phyloP scores from a whole-genome alignment of 2,329 filamentous ascomycete species.

The Cladosporium sp. region DNA sequence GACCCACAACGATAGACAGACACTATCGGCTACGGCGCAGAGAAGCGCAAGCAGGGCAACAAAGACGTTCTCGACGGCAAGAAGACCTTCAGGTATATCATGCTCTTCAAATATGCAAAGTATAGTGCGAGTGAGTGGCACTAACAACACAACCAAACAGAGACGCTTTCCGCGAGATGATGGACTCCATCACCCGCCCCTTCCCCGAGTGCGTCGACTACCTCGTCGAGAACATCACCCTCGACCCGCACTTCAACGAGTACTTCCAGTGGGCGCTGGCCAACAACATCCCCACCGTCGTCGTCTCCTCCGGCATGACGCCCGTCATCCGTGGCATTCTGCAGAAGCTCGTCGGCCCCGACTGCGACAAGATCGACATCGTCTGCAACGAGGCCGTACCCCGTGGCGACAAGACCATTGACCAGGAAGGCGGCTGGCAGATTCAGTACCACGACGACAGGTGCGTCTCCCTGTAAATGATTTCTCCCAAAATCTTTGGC shows the following conservation, averaged over 20 bases:
- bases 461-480: constrained; percentile 33
- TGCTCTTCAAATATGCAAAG: constrained; percentile 4
- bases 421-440: constrained; percentile 78
- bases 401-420: constrained; percentile 66
- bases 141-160: constrained; percentile 30
- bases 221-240: constrained; percentile 75
- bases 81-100: constrained; percentile 62
- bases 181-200: constrained; percentile 77
- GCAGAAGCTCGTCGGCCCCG: constrained; percentile 73
- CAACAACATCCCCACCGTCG: constrained; percentile 86
- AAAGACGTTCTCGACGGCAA: constrained; percentile 68
- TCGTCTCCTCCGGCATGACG: constrained; percentile 88
- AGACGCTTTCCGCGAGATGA: constrained; percentile 85
- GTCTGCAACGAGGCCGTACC: constrained; percentile 77
- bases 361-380: constrained; percentile 76
- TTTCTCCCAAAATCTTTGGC: neutral
- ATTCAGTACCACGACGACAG: constrained; percentile 86
- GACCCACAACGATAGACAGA: constrained; percentile 67
- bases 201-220: constrained; percentile 77
- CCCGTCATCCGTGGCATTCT: constrained; percentile 85
- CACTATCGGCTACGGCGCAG: constrained; percentile 77
- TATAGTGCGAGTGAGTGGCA: neutral
- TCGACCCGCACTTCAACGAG: constrained; percentile 82
- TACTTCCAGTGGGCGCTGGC: constrained; percentile 80
- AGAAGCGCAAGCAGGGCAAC: constrained; percentile 69